Base-by-base conservation (phyloP, 306 rosid genomes). In the Citrullus mucosospermus region DNA sequence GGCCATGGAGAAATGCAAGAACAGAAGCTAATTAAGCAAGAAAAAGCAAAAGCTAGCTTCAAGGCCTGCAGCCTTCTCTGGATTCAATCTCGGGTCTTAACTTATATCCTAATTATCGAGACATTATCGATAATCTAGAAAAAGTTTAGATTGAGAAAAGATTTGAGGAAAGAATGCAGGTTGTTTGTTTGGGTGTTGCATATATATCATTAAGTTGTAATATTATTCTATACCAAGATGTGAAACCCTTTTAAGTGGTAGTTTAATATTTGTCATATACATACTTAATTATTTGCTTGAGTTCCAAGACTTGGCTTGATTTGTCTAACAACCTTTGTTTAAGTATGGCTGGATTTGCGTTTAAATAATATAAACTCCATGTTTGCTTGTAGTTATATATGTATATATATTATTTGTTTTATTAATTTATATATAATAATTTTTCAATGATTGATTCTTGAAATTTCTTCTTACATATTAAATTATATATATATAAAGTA, bases 1-100 rank as follows among this genome's bases (percentile, higher is more conserved):
- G 79, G 96, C 92, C 71, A 82, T 91, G 98, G 97, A 91, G 84
- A 95, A 92, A 80, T 89, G 90, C 90, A 95, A 88, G 91, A 91
- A 89, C 83, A 88, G 97, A 63, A 87, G 90, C 84, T 91, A 22
- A 22, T 22, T 22, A 84, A 90, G 78, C 59, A 8, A 44, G 28
- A 79, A 85, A 25, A 68, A 55, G 9, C 7, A 34, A 51, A 39
- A 22, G 76, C 3, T 79, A 51, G 9, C 83, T 44, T 73, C 83
- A 89, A 13, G 84, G 85, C 87, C 83, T 18, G 54, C 10, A 68
- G 4, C 89, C 89, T 72, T 83, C 76, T 81, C 81, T 79, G 82
- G 84, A 44, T 61, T 58, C 83, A 80, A 81, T 67, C 59, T 73
- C 20, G 8, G 20, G 36, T 69, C 54, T 79, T 67, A 6, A 58